Evolutionary conservation across 495 filamentous ascomycete species (phyloP).

Genomic region (Baudoinia panamericana): DNA sequence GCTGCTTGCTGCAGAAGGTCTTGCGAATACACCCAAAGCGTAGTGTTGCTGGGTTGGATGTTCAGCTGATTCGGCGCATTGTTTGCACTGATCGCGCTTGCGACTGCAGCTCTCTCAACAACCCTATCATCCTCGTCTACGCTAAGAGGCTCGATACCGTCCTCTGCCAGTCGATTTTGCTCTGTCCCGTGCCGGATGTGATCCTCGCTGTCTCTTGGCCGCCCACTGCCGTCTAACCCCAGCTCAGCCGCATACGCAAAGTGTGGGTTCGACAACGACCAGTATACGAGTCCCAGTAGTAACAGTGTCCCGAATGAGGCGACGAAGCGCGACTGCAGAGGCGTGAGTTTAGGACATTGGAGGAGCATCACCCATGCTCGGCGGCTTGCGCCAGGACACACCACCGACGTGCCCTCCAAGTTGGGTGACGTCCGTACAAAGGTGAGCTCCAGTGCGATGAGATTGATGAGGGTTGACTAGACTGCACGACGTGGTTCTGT

Average conservation of each 20-base stretch:
- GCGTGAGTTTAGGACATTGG: constrained; percentile 41
- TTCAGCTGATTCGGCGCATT: constrained; percentile 46
- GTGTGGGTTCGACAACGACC: constrained; percentile 40
- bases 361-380: constrained; percentile 12
- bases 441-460: too few species aligned
- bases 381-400: constrained; percentile 2
- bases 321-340: constrained; percentile 55
- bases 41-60: constrained; percentile 43
- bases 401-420: neutral
- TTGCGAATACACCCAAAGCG: constrained; percentile 44
- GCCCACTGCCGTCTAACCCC: constrained; percentile 18
- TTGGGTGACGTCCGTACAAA: too few species aligned
- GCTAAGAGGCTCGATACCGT: constrained; percentile 12
- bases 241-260: constrained; percentile 49
- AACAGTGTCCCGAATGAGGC: constrained; percentile 47
- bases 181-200: constrained; percentile 36
- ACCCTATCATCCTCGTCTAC: constrained; percentile 18
- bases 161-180: constrained; percentile 22
- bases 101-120: neutral
- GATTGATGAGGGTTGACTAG: too few species aligned
- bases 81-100: constrained; percentile 40
- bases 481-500: too few species aligned
- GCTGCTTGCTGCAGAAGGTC: constrained; percentile 30
- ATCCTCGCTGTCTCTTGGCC: constrained; percentile 30
- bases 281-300: constrained; percentile 42